Conservation (phyloP, 1,284 basidiomycete genomes). For the Lignosus rhinocerotis region DNA sequence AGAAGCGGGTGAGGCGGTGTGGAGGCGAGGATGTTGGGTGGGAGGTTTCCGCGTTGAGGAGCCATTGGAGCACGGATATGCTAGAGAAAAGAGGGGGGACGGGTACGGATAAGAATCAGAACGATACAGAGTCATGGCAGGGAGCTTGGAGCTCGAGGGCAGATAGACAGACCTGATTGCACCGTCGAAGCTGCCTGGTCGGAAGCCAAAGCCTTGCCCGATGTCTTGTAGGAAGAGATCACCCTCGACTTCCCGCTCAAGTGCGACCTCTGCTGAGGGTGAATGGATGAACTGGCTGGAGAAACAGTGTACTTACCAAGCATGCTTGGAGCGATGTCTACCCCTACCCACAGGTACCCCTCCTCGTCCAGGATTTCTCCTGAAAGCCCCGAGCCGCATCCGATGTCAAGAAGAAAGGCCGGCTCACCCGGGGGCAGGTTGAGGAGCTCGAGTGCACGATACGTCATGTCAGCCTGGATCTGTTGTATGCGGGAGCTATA, state of each 20-base stretch:
- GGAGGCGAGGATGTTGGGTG: slow-evolving; percentile 91
- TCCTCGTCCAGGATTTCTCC: slow-evolving; percentile 96
- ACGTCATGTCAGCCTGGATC: slow-evolving; percentile 98
- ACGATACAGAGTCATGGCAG: background rate
- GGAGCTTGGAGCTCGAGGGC: background rate
- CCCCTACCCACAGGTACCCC: slow-evolving; percentile 93
- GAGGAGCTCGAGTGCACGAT: slow-evolving; percentile 90
- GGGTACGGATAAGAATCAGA: no score
- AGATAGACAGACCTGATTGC: slow-evolving; percentile 78
- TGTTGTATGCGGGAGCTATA: slow-evolving; percentile 90
- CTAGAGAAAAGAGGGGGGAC: slow-evolving; percentile 42
- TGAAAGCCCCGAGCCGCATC: slow-evolving; percentile 97
- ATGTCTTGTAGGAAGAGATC: slow-evolving; percentile 94
- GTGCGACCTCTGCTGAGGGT: slow-evolving; percentile 74
- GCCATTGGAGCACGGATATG: slow-evolving; percentile 98
- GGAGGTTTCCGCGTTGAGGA: slow-evolving; percentile 95
- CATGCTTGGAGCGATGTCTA: slow-evolving; percentile 98
- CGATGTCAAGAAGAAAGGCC: slow-evolving; percentile 91
- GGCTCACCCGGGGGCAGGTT: slow-evolving; percentile 78
- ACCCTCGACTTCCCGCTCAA: slow-evolving; percentile 92
- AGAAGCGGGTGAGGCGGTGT: slow-evolving; percentile 90
- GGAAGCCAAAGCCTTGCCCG: slow-evolving; percentile 91
- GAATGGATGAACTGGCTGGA: background rate
- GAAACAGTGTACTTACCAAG: slow-evolving; percentile 58
- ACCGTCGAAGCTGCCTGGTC: slow-evolving; percentile 96